Evolutionary conservation across 139 green algal species (phyloP).

Genomic region (Zygnema cylindricum): DNA sequence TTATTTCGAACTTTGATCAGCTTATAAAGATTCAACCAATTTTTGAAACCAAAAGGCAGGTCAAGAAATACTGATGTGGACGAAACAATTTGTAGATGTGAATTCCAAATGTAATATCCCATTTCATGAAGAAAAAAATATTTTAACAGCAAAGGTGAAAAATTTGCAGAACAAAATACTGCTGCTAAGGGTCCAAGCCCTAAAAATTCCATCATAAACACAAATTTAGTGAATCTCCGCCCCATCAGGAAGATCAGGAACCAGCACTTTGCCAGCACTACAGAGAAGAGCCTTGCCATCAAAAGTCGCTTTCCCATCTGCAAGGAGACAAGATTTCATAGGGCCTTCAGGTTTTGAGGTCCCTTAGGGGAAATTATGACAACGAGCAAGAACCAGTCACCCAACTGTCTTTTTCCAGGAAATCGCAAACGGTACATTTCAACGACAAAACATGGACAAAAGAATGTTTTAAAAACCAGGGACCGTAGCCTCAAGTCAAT

Average conservation of each 20-base stretch:
- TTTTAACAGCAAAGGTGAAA: neutral
- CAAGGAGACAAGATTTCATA: neutral
- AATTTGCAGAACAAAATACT: neutral
- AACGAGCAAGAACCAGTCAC: too few relatives aligned
- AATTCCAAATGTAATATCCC: neutral
- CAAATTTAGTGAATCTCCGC: constrained; percentile 41
- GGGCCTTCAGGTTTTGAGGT: too few relatives aligned
- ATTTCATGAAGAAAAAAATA: neutral
- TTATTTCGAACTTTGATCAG: too few relatives aligned
- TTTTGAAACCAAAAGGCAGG: too few relatives aligned
- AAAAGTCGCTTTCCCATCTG: constrained; percentile 23
- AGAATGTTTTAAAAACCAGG: too few relatives aligned
- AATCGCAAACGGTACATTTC: too few relatives aligned
- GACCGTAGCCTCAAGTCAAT: too few relatives aligned
- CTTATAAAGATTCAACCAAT: too few relatives aligned
- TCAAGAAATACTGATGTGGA: neutral
- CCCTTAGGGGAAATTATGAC: too few relatives aligned
- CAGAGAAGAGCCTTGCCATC: constrained; percentile 19
- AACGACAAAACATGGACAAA: too few relatives aligned
- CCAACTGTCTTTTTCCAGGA: too few relatives aligned
- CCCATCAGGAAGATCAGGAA: constrained; percentile 24
- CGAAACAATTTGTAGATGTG: neutral
- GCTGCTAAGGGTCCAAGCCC: neutral
- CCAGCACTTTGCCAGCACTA: constrained; percentile 8
- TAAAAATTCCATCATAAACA: neutral